These are phyloP conservation scores for Pseudogymnoascus sp. DNA, from an alignment of 2,329 filamentous ascomycete genomes.

Conservation along the genomic window DNA sequence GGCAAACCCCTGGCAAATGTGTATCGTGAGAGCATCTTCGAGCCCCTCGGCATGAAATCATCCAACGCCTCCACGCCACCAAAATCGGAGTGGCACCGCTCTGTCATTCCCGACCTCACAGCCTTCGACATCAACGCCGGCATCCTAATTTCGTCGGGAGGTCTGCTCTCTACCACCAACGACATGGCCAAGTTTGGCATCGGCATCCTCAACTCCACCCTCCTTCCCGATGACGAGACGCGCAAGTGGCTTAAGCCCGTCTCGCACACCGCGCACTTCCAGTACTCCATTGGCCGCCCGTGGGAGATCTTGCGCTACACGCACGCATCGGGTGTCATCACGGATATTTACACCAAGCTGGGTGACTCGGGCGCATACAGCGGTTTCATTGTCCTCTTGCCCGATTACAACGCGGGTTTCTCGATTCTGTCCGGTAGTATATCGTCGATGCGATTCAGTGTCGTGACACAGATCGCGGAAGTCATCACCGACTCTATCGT, in stretches of 20 bases:
- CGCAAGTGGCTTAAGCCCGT: conserved; percentile 39
- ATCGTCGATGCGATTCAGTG: conserved; percentile 1
- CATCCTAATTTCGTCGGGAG: conserved; percentile 28
- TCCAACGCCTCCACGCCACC: conserved; percentile 33
- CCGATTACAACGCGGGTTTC: conserved; percentile 39
- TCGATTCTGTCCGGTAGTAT: conserved; percentile 32
- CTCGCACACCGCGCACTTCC: conserved; percentile 31
- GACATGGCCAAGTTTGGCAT: conserved; percentile 37
- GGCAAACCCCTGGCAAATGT: conserved; percentile 34
- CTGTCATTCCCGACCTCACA: conserved; percentile 27
- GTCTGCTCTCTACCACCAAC: conserved; percentile 34
- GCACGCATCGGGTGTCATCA: conserved; percentile 32
- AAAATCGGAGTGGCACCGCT: conserved; percentile 9
- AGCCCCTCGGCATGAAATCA: conserved; percentile 35
- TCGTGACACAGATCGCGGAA: conserved; percentile 14
- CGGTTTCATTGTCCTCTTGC: conserved; percentile 34
- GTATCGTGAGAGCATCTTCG: conserved; percentile 34
- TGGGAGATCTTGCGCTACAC: conserved; percentile 40
- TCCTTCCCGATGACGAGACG: conserved; percentile 34
- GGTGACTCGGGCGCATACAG: conserved; percentile 38
- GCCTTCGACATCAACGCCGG: conserved; percentile 28
- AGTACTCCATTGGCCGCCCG: conserved; percentile 35
- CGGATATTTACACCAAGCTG: conserved; percentile 41
- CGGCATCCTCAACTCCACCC: conserved; percentile 36
- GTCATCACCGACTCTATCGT: conserved; percentile 19